Base-by-base conservation (phyloP, 192 early-diverging fungal genomes). In the Obelidium mucronatum region DNA sequence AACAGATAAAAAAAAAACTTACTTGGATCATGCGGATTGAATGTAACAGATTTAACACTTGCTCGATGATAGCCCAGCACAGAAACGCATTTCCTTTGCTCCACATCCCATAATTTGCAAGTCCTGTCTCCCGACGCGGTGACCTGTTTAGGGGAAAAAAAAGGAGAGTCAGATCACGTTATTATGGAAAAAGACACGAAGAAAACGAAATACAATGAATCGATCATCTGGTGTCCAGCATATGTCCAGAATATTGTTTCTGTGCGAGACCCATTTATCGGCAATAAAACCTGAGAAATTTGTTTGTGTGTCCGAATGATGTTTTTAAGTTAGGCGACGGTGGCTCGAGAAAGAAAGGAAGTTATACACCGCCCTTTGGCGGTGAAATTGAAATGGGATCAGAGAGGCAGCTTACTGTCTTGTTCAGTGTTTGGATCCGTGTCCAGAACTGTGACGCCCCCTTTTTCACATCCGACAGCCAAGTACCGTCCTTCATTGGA, bases 171-270 rank as follows among this genome's bases (percentile, higher is more conserved):
- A n/a, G n/a, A n/a, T n/a, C n/a, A n/a, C n/a, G n/a, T n/a, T n/a
- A n/a, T n/a, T 59, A 60, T 31, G n/a, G 52, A 31, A n/a, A n/a
- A 56, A 65, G 2, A 56, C 58, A 5, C 34, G 26, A 70, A 30
- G 52, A 72, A 44, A 40, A 51, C 22, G 26, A 48, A 70, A n/a
- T 84, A 92, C 91, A 53, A 93, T 66, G 55, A 79, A 81, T 19
- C 77, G 70, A 77, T 94, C 91, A 68, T 94, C 90, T 3, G 71
- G 73, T 34, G 89, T 88, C 94, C 94, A 97, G 34, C 85, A 84
- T 4, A 94, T 74, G 78, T 97, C 95, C 59, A 94, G 91, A n/a
- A 94, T 86, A 2, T 93, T 90, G 79, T 94, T 94, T 35, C 85
- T 77, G 56, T 97, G 95, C 0, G 90, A 92, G 37, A 81, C 68